Evolutionary conservation across 208 protist genomes (phyloP).

Genomic region (Trypanosoma theileri): DNA sequence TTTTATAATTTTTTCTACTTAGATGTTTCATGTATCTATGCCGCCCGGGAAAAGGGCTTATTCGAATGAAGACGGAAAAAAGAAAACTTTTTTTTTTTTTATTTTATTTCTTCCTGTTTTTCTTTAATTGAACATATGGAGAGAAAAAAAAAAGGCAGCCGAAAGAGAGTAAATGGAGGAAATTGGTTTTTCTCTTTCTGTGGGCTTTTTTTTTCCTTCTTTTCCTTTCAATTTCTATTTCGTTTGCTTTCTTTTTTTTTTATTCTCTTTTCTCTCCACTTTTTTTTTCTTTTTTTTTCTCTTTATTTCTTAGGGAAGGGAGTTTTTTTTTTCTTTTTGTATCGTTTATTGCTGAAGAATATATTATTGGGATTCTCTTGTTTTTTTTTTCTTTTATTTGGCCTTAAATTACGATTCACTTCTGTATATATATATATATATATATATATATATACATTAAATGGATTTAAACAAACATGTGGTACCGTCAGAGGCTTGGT

Average conservation of each 20-base stretch:
- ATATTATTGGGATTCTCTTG: neutral
- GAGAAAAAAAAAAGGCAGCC: too few relatives aligned
- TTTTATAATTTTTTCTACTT: too few relatives aligned
- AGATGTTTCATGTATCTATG: too few relatives aligned
- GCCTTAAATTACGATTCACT: neutral
- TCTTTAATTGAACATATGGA: too few relatives aligned
- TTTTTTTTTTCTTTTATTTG: neutral
- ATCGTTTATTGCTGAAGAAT: neutral
- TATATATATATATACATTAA: conserved; percentile 7
- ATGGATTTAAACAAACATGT: conserved; percentile 2
- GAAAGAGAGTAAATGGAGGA: too few relatives aligned
- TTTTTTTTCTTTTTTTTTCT: conserved; percentile 8
- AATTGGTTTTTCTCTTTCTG: too few relatives aligned
- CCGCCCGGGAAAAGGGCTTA: too few relatives aligned
- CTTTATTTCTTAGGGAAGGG: neutral
- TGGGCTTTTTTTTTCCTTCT: neutral
- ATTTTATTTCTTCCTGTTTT: too few relatives aligned
- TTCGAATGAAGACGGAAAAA: too few relatives aligned
- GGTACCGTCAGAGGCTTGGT: conserved; percentile 9
- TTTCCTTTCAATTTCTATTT: neutral
- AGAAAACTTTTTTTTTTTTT: too few relatives aligned
- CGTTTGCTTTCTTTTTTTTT: conserved; percentile 4
- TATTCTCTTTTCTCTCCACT: conserved; percentile 15
- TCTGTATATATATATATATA: neutral
- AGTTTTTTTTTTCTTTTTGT: neutral